Conservation (phyloP, 2,329 filamentous ascomycete species). For the Lecanicillium sp. region DNA sequence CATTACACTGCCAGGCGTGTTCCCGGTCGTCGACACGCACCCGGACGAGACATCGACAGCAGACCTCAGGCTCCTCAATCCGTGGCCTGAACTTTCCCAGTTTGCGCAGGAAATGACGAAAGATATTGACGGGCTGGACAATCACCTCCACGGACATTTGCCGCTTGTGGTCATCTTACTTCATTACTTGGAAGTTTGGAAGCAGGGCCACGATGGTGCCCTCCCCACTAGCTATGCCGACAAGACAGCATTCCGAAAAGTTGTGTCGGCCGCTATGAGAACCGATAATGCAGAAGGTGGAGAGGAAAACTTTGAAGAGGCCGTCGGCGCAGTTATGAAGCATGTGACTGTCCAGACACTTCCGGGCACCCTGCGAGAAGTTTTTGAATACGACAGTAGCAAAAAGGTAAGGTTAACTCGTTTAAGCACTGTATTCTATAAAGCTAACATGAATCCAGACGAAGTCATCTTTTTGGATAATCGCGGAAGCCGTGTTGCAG, state of each 20-base stretch:
- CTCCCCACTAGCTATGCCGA: conserved; percentile 73
- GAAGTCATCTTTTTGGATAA: conserved; percentile 74
- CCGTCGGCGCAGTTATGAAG: conserved; percentile 79
- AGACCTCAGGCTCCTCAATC: conserved; percentile 75
- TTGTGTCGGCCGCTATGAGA: conserved; percentile 62
- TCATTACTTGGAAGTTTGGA: conserved; percentile 79
- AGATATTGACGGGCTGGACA: conserved; percentile 62
- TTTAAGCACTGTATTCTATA: no score
- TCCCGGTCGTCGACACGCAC: conserved; percentile 93
- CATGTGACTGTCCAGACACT: conserved; percentile 66
- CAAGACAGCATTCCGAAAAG: conserved; percentile 73
- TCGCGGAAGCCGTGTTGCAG: conserved; percentile 68
- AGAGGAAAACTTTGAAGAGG: conserved; percentile 97
- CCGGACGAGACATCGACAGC: conserved; percentile 79
- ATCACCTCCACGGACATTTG: conserved; percentile 84
- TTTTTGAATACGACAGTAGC: conserved; percentile 62
- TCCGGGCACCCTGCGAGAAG: conserved; percentile 63
- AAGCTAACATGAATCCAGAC: no score
- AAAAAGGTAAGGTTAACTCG: conserved; percentile 43
- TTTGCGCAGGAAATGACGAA: conserved; percentile 63
- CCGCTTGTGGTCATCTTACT: conserved; percentile 81
- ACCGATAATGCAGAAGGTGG: conserved; percentile 73
- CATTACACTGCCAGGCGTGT: conserved; percentile 69
- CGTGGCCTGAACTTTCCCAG: conserved; percentile 74
- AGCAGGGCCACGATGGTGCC: conserved; percentile 58